Base-by-base conservation (phyloP, 371 early-diverging fungal genomes). In the Mortierella sp. region DNA sequence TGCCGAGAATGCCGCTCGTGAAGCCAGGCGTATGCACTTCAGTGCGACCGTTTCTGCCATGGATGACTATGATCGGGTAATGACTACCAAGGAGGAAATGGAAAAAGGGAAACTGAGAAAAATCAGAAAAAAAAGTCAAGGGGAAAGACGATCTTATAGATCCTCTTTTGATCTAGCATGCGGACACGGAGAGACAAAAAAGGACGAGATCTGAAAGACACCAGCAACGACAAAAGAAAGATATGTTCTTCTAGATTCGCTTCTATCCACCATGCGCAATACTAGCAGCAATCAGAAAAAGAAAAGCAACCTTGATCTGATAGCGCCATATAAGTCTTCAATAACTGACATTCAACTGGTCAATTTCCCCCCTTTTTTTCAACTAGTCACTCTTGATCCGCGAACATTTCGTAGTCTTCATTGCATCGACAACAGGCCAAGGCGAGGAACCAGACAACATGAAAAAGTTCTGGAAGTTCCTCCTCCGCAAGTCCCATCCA, bases 341-440 rank as follows among this genome's bases (percentile, higher is more conserved):
- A 50, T 50, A 16, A 50, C 50, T 50, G 50, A 3, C 50, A 50
- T 14, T 50, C 50, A 50, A 14, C 31, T 19, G 42, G 4, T 48
- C 50, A 1, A 48, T 55, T 19, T 9, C 48, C 26, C 1, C 45
- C 24, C 16, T 14, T 42, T 10, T 34, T 21, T 19, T 6, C 8
- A n/a, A 55, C 11, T 82, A 95, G 94, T 85, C 89, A 2, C 83
- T 91, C 71, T 86, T 96, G 48, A 87, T 92, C 70, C 89, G 91
- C 26, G 95, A 95, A 70, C 79, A 81, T n/a, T 79, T 95, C 68
- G 95, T 95, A 5, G 88, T 98, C n/a, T 98, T 98, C 87, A 93
- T 97, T 47, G 95, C 96, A 63, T 95, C 98, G 0, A 98, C 98
- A 0, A 96, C 97, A n/a, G 99, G 99, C 2, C 97, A 98, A 88